phyloP scores from a whole-genome alignment of 225 moss, liverwort and hornwort genomes.

The Bryoerythrophyllum caledonicum region DNA sequence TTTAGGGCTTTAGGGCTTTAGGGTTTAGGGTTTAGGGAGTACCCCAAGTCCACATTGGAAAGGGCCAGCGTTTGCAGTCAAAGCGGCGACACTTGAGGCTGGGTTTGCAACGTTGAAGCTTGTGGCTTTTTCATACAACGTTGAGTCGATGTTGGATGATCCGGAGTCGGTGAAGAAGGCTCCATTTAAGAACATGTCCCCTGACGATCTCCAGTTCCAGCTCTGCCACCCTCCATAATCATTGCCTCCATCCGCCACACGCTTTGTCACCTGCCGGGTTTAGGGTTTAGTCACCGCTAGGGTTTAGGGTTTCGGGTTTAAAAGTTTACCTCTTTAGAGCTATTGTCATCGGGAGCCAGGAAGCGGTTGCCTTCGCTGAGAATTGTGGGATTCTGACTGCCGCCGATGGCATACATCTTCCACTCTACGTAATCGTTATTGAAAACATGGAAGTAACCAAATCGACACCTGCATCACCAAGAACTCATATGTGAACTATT shows the following conservation, averaged over 20 bases:
- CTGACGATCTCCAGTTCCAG: slow-evolving; percentile 61
- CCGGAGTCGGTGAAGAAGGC: slow-evolving; percentile 63
- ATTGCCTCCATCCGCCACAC: slow-evolving; percentile 54
- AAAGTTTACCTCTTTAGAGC: slow-evolving; percentile 36
- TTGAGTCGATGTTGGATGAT: slow-evolving; percentile 40
- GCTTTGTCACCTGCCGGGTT: slow-evolving; percentile 53
- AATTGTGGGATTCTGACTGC: slow-evolving; percentile 62
- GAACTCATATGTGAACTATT: no score
- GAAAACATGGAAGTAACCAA: slow-evolving; percentile 63
- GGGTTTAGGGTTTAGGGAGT: neutral
- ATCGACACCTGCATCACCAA: slow-evolving; percentile 38
- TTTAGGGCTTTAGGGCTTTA: no score
- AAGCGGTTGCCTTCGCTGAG: slow-evolving; percentile 68
- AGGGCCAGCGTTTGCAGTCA: slow-evolving; percentile 60
- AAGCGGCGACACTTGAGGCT: slow-evolving; percentile 32
- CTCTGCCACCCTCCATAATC: slow-evolving; percentile 53
- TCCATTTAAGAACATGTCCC: slow-evolving; percentile 49
- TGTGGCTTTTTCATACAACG: slow-evolving; percentile 53
- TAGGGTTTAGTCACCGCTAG: no score
- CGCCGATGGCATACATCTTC: slow-evolving; percentile 65
- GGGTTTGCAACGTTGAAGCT: slow-evolving; percentile 49
- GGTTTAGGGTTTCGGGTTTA: neutral
- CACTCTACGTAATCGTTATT: slow-evolving; percentile 65
- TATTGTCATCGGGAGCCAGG: slow-evolving; percentile 30
- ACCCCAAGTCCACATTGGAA: slow-evolving; percentile 61